Conservation (phyloP, 345 rosid genomes). For the Ceriops tagal region DNA sequence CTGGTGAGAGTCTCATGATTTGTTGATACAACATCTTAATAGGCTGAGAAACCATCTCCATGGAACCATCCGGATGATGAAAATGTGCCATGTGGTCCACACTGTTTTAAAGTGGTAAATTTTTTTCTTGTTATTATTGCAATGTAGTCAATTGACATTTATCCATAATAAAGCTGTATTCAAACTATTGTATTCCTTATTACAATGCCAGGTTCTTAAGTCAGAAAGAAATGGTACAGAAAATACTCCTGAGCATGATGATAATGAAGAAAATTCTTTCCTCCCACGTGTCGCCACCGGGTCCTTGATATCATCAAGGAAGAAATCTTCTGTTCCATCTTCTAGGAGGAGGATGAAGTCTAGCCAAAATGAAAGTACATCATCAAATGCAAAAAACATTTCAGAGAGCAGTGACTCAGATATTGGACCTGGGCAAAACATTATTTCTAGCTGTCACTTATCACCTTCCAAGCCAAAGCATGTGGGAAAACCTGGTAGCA, state of each 20-base stretch:
- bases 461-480: constrained; percentile 61
- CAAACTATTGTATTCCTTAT: constrained; percentile 2
- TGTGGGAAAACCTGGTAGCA: constrained; percentile 53
- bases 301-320: constrained; percentile 40
- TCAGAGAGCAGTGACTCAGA: constrained; percentile 92
- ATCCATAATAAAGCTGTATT: constrained; percentile 15
- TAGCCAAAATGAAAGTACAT: constrained; percentile 86
- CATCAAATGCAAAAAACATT: constrained; percentile 72
- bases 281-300: constrained; percentile 46
- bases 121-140: neutral
- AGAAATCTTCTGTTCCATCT: constrained; percentile 50
- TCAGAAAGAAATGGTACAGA: constrained; percentile 37
- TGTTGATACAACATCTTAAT: constrained; percentile 15
- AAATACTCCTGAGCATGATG: constrained; percentile 37
- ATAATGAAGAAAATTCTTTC: constrained; percentile 46
- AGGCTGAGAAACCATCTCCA: constrained; percentile 84
- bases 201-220: constrained; percentile 51
- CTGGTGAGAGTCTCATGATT: constrained; percentile 25
- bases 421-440: constrained; percentile 54
- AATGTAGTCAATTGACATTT: constrained; percentile 5
- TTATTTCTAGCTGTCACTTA: constrained; percentile 32
- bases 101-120: constrained; percentile 70
- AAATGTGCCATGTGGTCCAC: constrained; percentile 69
- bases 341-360: constrained; percentile 51
- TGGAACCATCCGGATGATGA: constrained; percentile 62